Conservation (phyloP, 148 eudicot genomes). For the Diospyros kaki region DNA sequence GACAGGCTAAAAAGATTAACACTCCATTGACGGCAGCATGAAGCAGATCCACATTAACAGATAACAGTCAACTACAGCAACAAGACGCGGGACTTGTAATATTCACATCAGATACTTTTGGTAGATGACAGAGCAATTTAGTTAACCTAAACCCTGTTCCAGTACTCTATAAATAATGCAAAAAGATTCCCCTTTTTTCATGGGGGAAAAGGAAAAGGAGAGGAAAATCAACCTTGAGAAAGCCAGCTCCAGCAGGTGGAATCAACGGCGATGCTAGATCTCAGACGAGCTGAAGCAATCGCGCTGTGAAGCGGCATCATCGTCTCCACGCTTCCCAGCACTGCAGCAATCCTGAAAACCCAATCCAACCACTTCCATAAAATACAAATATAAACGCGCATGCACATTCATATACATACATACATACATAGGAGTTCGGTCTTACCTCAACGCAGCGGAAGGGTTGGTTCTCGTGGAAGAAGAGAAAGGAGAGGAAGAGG, state of each 20-base stretch:
- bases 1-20: neutral
- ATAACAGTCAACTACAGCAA: too few species aligned
- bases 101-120: neutral
- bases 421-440: neutral
- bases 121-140: neutral
- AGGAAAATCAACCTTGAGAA: conserved; percentile 39
- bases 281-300: conserved; percentile 58
- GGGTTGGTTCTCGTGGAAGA: conserved; percentile 7
- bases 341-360: conserved; percentile 14
- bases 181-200: too few species aligned
- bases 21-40: neutral
- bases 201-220: neutral
- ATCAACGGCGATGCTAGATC: conserved; percentile 47
- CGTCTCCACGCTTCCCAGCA: conserved; percentile 36
- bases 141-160: neutral
- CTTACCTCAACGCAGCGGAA: conserved; percentile 16
- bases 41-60: neutral
- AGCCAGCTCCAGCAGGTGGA: conserved; percentile 67
- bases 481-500: conserved; percentile 8
- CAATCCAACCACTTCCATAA: too few species aligned
- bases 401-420: neutral
- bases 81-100: neutral
- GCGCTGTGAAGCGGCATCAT: conserved; percentile 66
- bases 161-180: too few species aligned
- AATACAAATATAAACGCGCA: neutral